phyloP scores from a whole-genome alignment of 306 rosid species.

The Gastrolobium villosum region DNA sequence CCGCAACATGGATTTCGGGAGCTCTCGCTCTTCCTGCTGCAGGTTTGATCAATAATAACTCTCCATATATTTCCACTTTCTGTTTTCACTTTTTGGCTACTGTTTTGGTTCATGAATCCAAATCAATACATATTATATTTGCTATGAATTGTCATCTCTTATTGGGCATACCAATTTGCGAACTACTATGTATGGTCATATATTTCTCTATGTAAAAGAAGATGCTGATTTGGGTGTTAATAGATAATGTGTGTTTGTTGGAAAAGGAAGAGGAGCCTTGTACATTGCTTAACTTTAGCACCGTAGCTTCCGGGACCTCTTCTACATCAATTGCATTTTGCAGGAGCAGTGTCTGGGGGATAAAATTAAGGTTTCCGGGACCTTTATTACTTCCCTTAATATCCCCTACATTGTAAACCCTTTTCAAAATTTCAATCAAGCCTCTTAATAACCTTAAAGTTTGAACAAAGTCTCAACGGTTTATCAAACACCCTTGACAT shows the following conservation, averaged over 20 bases:
- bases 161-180: neutral
- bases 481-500: too few species aligned
- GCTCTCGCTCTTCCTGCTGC: conserved; percentile 83
- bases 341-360: conserved; percentile 24
- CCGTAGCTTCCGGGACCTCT: conserved; percentile 45
- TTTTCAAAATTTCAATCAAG: conserved; percentile 18
- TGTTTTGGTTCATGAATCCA: conserved; percentile 6
- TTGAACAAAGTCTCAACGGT: conserved; percentile 3
- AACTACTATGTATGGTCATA: neutral
- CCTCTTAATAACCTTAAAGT: neutral
- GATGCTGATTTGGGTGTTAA: neutral
- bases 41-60: conserved; percentile 55
- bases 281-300: conserved; percentile 49
- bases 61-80: conserved; percentile 1
- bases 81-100: conserved; percentile 1
- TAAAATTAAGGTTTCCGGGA: conserved; percentile 14
- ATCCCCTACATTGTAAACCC: conserved; percentile 34
- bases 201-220: neutral
- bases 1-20: conserved; percentile 76
- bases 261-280: conserved; percentile 47
- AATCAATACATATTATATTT: neutral
- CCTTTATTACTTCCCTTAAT: conserved; percentile 38
- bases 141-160: neutral
- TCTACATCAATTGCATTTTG: conserved; percentile 21
- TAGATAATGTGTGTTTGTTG: neutral